Conservation (phyloP, 495 filamentous ascomycete genomes). For the Penicillium mononematosum region DNA sequence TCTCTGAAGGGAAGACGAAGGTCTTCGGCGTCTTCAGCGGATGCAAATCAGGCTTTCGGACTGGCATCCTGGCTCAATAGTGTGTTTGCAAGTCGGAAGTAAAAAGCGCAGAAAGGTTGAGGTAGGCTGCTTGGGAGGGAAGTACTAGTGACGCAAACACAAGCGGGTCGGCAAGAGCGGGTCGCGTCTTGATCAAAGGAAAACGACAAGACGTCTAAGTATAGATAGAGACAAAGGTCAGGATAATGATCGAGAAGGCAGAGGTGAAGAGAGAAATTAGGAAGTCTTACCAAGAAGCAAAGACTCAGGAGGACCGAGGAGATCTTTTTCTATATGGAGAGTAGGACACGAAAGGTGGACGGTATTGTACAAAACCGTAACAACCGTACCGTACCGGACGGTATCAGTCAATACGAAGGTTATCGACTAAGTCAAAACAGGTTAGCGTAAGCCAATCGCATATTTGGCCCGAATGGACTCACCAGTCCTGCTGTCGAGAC, state of each 20-base stretch:
- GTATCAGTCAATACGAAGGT: neutral
- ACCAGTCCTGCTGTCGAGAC: neutral
- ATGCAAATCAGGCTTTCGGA: neutral
- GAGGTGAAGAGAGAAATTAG: constrained; percentile 38
- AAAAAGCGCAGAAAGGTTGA: neutral
- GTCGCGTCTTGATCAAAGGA: neutral
- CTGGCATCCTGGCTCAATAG: constrained; percentile 1
- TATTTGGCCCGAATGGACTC: constrained; percentile 4
- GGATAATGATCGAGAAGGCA: neutral
- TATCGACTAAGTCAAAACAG: neutral
- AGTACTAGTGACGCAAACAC: constrained; percentile 8
- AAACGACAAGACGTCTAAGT: neutral
- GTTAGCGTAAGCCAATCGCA: constrained; percentile 5
- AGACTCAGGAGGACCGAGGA: constrained; percentile 1
- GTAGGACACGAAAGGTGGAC: neutral
- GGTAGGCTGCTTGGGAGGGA: neutral
- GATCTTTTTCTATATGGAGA: constrained; percentile 7
- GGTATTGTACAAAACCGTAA: constrained; percentile 4
- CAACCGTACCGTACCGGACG: neutral
- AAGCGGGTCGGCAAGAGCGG: no score
- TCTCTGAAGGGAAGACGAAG: constrained; percentile 1
- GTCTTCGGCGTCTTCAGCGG: neutral
- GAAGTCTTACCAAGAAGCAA: constrained; percentile 10
- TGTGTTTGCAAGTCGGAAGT: neutral
- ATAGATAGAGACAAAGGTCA: neutral